These are phyloP conservation scores for Coemansia sp. DNA, from an alignment of 192 early-diverging fungal species.

Conservation along the genomic window DNA sequence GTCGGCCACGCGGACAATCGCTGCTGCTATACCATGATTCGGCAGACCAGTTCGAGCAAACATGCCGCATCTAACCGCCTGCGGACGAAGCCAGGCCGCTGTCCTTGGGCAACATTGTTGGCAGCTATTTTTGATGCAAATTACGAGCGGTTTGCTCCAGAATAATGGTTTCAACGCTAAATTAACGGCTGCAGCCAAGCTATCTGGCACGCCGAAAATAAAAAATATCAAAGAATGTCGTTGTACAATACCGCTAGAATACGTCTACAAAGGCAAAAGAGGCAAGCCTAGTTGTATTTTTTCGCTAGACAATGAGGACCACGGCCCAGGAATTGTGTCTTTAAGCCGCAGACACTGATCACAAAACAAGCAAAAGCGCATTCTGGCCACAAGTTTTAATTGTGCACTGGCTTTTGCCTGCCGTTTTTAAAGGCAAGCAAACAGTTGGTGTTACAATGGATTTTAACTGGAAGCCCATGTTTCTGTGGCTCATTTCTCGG, in stretches of 20 bases:
- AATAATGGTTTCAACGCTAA: not conserved
- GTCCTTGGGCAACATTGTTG: too few species aligned
- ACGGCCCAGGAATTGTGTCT: slow-evolving; percentile 5
- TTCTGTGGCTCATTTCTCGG: slow-evolving; percentile 3
- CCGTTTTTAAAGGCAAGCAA: not conserved
- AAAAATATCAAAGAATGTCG: not conserved
- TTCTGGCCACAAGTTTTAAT: slow-evolving; percentile 1
- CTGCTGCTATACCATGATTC: too few species aligned
- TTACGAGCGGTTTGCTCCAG: too few species aligned
- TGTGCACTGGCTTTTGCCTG: slow-evolving; percentile 1
- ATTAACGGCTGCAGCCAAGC: not conserved
- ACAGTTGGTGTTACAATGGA: not conserved
- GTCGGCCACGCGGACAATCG: too few species aligned
- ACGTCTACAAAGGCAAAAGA: not conserved
- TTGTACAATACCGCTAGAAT: not conserved
- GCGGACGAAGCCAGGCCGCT: too few species aligned
- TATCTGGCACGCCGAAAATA: not conserved
- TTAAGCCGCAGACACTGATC: slow-evolving; percentile 16
- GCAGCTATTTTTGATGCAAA: too few species aligned
- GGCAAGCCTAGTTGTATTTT: not conserved
- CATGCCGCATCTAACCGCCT: too few species aligned
- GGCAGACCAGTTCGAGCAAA: too few species aligned
- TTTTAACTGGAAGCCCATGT: not conserved
- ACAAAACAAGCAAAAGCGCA: slow-evolving; percentile 2
- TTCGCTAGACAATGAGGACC: not conserved